Conservation (phyloP, 495 filamentous ascomycete genomes). For the Aspergillus asperescens region DNA sequence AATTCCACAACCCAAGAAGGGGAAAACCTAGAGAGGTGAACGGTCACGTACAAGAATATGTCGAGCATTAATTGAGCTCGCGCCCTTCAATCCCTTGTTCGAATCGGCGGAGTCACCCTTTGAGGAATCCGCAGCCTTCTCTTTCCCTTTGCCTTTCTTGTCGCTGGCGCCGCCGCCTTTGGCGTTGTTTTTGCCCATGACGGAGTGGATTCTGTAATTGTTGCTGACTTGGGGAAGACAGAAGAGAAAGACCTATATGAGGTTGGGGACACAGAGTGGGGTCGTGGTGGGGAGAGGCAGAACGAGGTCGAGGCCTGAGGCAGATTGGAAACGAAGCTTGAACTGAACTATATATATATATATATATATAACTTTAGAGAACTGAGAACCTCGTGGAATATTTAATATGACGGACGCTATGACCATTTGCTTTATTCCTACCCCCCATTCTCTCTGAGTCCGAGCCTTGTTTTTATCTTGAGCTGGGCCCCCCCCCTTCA, state of each 20-base stretch:
- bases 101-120: slow-evolving; percentile 36
- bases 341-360: too few species aligned
- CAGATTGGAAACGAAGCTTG: neutral
- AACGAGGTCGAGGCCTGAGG: neutral
- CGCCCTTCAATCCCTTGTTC: slow-evolving; percentile 58
- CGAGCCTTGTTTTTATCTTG: too few species aligned
- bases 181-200: slow-evolving; percentile 44
- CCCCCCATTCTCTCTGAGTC: too few species aligned
- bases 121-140: slow-evolving; percentile 13
- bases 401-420: too few species aligned
- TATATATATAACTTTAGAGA: too few species aligned
- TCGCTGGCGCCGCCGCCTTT: slow-evolving; percentile 41
- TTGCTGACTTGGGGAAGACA: too few species aligned
- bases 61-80: slow-evolving; percentile 74
- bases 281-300: neutral
- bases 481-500: too few species aligned
- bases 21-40: neutral
- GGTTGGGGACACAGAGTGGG: neutral
- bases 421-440: too few species aligned
- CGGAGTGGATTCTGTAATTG: too few species aligned
- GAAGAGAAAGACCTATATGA: neutral
- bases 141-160: slow-evolving; percentile 46
- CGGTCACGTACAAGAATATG: slow-evolving; percentile 68
- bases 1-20: too few species aligned
- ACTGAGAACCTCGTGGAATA: too few species aligned